These are phyloP conservation scores for Rasamsonia emersonii DNA, from an alignment of 2,329 filamentous ascomycete genomes.

Conservation along the genomic window DNA sequence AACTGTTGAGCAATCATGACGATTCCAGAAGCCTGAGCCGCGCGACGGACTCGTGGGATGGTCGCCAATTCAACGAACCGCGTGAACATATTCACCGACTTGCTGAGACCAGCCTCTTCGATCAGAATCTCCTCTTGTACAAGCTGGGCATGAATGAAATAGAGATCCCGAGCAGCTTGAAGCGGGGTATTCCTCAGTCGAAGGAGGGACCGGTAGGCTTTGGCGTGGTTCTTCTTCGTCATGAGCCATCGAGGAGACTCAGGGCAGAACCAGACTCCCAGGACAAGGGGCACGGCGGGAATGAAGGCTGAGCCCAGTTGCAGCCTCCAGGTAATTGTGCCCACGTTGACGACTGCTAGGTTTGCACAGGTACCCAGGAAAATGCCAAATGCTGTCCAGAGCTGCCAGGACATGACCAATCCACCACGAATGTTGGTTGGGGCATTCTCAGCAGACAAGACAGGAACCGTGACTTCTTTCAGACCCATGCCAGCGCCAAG, in stretches of 20 bases:
- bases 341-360: slow-evolving; percentile 52
- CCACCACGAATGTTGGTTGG: slow-evolving; percentile 48
- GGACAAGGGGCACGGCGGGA: slow-evolving; percentile 54
- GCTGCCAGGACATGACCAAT: slow-evolving; percentile 48
- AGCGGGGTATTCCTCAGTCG: slow-evolving; percentile 50
- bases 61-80: slow-evolving; percentile 50
- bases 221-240: slow-evolving; percentile 54
- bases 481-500: slow-evolving; percentile 55
- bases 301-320: slow-evolving; percentile 58
- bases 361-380: slow-evolving; percentile 60
- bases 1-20: slow-evolving; percentile 75
- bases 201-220: slow-evolving; percentile 54
- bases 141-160: slow-evolving; percentile 50
- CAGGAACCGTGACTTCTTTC: slow-evolving; percentile 48
- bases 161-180: slow-evolving; percentile 55
- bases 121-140: slow-evolving; percentile 32
- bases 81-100: slow-evolving; percentile 48
- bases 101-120: slow-evolving; percentile 20
- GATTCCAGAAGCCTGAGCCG: slow-evolving; percentile 65
- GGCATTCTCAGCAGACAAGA: slow-evolving; percentile 50
- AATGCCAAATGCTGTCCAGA: slow-evolving; percentile 54
- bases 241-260: slow-evolving; percentile 60
- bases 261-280: slow-evolving; percentile 53
- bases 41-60: slow-evolving; percentile 43
- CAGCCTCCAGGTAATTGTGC: slow-evolving; percentile 54